A percentile compares a stretch with the other conserved stretches of the same genome.
Evolutionary conservation across 345 rosid genomes (phyloP).

Genomic region (Excoecaria cochinchinensis): DNA sequence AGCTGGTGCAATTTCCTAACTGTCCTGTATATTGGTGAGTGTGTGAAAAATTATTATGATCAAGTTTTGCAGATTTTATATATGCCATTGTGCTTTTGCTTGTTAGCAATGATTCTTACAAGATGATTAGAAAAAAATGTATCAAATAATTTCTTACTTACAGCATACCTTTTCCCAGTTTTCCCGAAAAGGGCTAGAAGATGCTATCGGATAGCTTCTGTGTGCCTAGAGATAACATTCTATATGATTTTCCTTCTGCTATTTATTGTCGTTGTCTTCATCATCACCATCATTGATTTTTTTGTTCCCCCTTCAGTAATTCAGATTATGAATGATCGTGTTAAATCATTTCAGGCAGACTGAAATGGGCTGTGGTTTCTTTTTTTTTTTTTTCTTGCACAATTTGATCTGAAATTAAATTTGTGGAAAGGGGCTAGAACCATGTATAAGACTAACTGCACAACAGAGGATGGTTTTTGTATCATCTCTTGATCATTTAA

Average conservation of each 20-base stretch:
- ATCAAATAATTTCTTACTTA: not conserved
- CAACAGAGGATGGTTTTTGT: not conserved
- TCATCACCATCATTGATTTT: not conserved
- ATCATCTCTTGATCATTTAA: not conserved
- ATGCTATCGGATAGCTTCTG: too few relatives aligned
- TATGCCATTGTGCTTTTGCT: not conserved
- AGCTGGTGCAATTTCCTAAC: slow-evolving; percentile 96
- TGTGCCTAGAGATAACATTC: too few relatives aligned
- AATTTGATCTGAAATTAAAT: not conserved
- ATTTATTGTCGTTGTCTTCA: not conserved
- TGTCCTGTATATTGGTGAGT: slow-evolving; percentile 83
- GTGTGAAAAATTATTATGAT: not conserved
- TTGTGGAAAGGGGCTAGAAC: too few relatives aligned
- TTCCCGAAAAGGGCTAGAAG: not conserved
- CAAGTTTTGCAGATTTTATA: not conserved
- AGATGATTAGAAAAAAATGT: not conserved
- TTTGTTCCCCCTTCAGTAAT: not conserved
- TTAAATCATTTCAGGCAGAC: not conserved
- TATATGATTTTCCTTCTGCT: not conserved
- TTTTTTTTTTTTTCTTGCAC: not conserved
- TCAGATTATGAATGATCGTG: not conserved
- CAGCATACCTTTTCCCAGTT: not conserved
- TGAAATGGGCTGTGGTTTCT: not conserved
- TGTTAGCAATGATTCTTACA: not conserved
- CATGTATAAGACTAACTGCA: not conserved